These are phyloP conservation scores for Fragaria nilgerrensis DNA, from an alignment of 306 rosid genomes.

Conservation along the genomic window DNA sequence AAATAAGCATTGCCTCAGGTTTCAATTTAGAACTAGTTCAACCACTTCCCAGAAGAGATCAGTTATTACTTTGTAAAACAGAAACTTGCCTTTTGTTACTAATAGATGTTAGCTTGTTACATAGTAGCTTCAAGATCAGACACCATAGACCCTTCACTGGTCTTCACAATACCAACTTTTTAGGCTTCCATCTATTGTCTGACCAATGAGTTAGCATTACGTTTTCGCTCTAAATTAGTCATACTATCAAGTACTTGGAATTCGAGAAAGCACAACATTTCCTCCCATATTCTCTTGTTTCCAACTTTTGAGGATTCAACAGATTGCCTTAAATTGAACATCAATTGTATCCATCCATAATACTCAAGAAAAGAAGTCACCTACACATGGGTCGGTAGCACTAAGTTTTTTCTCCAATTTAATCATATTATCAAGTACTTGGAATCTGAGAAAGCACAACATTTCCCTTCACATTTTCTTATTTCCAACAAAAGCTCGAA, in stretches of 20 bases:
- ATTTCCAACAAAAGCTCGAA: neutral
- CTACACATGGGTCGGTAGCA: neutral
- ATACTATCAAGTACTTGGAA: no score
- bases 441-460: neutral
- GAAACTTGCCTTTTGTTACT: neutral
- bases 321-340: neutral
- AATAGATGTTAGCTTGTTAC: conserved; percentile 2
- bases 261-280: no score
- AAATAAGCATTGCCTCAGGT: neutral
- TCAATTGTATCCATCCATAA: neutral
- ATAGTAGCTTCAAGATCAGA: neutral
- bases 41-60: neutral
- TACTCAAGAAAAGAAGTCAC: neutral
- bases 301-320: neutral
- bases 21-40: neutral
- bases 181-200: neutral
- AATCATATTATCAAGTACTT: neutral
- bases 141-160: neutral
- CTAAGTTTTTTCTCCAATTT: neutral
- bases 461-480: neutral
- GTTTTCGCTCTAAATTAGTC: no score
- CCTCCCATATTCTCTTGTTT: no score
- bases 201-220: no score
- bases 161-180: neutral
- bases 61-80: neutral